phyloP scores from a whole-genome alignment of 352 stramenopile genomes.

The Pythium rhizo-oryzae region DNA sequence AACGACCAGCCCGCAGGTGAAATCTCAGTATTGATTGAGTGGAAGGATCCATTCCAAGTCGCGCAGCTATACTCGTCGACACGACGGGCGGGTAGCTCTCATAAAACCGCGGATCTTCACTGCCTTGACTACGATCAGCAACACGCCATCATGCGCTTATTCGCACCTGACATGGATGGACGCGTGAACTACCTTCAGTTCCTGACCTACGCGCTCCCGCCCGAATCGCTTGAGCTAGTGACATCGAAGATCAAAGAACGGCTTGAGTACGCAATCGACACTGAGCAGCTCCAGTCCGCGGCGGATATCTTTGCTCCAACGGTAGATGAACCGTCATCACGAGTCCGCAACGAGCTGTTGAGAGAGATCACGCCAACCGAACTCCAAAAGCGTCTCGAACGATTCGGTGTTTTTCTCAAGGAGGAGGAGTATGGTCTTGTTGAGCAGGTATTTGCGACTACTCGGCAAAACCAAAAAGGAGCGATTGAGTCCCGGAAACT shows the following conservation, averaged over 20 bases:
- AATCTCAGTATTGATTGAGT: constrained; percentile 74
- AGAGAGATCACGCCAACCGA: constrained; percentile 21
- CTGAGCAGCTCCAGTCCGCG: constrained; percentile 41
- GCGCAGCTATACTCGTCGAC: constrained; percentile 47
- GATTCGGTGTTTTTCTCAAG: constrained; percentile 26
- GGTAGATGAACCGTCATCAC: background rate
- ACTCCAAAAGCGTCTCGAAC: constrained; percentile 23
- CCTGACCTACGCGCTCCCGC: constrained; percentile 50
- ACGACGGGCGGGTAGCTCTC: constrained; percentile 26
- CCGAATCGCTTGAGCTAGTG: constrained; percentile 58
- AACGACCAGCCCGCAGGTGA: constrained; percentile 61
- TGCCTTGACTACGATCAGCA: constrained; percentile 74
- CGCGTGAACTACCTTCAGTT: constrained; percentile 79
- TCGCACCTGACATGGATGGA: constrained; percentile 60
- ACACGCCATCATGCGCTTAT: constrained; percentile 60
- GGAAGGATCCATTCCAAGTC: constrained; percentile 77
- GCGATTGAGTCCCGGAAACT: constrained; percentile 14
- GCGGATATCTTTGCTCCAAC: constrained; percentile 41
- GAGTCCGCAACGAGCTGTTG: constrained; percentile 14
- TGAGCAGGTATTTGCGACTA: constrained; percentile 14
- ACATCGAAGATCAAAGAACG: constrained; percentile 65
- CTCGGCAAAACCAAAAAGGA: constrained; percentile 2
- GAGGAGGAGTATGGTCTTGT: constrained; percentile 24
- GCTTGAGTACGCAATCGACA: constrained; percentile 62
- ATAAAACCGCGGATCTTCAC: constrained; percentile 40